These are phyloP conservation scores for Coffea humblotiana DNA, from an alignment of 305 asterid genomes.

Conservation along the genomic window DNA sequence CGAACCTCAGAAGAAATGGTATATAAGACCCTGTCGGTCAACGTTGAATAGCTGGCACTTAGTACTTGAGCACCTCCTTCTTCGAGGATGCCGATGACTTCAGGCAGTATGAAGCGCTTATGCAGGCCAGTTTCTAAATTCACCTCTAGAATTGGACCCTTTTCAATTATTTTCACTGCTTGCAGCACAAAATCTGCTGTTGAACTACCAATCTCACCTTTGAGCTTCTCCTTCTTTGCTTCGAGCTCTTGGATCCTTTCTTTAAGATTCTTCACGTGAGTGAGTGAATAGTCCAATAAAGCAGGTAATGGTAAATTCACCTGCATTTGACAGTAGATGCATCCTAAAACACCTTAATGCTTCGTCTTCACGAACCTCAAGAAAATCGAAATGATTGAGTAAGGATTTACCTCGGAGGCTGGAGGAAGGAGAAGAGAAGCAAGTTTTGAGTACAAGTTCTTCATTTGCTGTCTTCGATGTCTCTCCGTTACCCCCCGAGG, in stretches of 20 bases:
- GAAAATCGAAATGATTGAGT: neutral
- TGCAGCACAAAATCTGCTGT: neutral
- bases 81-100: conserved; percentile 13
- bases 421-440: conserved; percentile 12
- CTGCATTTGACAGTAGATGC: neutral
- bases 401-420: neutral
- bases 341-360: no score
- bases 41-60: neutral
- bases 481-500: conserved; percentile 2
- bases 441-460: conserved; percentile 1
- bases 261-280: neutral
- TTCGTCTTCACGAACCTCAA: no score
- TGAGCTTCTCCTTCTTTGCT: conserved; percentile 2
- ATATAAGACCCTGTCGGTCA: neutral
- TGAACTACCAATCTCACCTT: neutral
- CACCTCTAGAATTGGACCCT: conserved; percentile 9
- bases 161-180: neutral
- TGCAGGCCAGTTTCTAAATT: conserved; percentile 1
- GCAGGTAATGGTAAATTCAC: neutral
- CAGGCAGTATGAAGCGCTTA: neutral
- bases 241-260: conserved; percentile 7
- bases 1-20: conserved; percentile 10
- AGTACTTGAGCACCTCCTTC: conserved; percentile 12
- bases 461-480: conserved; percentile 11
- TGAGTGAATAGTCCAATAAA: neutral